phyloP scores from a whole-genome alignment of 148 eudicot species.

The Vaccinium darrowii region DNA sequence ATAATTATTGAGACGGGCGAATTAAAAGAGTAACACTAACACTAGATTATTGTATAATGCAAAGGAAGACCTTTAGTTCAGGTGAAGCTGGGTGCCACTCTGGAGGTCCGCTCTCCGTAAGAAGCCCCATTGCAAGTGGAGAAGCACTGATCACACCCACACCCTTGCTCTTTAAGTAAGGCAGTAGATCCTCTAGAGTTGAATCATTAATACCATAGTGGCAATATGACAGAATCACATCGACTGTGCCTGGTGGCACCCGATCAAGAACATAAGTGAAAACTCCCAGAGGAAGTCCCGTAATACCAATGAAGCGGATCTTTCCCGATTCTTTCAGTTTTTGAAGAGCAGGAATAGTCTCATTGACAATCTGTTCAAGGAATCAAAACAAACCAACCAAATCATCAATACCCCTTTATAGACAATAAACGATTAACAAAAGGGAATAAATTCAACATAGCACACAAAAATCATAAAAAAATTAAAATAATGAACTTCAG shows the following conservation, averaged over 20 bases:
- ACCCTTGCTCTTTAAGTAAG: constrained; percentile 89
- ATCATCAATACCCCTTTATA: constrained; percentile 7
- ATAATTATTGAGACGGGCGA: neutral
- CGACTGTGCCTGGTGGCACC: constrained; percentile 80
- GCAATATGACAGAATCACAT: constrained; percentile 90
- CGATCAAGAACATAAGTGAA: constrained; percentile 90
- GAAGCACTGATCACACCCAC: constrained; percentile 96
- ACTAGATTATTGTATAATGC: neutral
- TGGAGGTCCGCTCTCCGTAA: constrained; percentile 90
- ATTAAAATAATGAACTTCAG: neutral
- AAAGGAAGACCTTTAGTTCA: constrained; percentile 63
- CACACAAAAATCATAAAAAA: neutral
- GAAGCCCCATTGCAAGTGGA: constrained; percentile 98
- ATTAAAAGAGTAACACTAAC: neutral
- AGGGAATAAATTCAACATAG: neutral
- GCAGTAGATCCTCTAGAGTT: constrained; percentile 74
- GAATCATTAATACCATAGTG: constrained; percentile 87
- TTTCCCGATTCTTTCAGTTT: constrained; percentile 87
- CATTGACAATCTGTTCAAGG: constrained; percentile 66
- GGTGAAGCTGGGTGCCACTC: constrained; percentile 98
- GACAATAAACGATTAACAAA: neutral
- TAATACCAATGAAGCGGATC: constrained; percentile 84
- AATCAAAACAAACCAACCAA: constrained; percentile 16
- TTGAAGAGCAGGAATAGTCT: constrained; percentile 95
- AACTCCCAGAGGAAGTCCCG: constrained; percentile 87